Conservation (phyloP, 176 grass and related monocot species). For the Dendrocalamus sinicus region DNA sequence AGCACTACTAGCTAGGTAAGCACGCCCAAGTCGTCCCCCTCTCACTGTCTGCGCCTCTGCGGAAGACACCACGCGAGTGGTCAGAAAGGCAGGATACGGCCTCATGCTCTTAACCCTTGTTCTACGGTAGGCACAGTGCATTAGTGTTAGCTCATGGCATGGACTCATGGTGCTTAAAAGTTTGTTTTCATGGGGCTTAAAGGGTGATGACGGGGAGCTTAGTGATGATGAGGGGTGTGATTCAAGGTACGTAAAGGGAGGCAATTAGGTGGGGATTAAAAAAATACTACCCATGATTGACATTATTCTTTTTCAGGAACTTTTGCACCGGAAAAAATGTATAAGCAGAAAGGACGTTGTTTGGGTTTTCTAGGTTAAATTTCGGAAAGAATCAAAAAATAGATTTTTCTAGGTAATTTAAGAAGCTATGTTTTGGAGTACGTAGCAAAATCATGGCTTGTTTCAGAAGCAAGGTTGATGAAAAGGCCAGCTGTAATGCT, state of each 20-base stretch:
- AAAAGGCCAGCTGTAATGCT: not conserved
- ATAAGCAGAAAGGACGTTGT: not conserved
- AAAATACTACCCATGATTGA: conserved; percentile 31
- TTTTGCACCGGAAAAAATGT: not conserved
- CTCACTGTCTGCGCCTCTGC: not conserved
- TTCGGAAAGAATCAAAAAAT: not conserved
- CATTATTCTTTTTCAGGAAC: not conserved
- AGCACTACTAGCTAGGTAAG: conserved; percentile 3
- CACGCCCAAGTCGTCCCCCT: not conserved
- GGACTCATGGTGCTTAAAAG: conserved; percentile 4
- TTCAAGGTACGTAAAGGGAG: conserved; percentile 52
- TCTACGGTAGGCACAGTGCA: conserved; percentile 38
- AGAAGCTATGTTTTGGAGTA: not conserved
- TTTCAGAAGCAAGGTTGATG: conserved; percentile 20
- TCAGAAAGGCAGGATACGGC: not conserved
- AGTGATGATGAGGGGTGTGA: conserved; percentile 53
- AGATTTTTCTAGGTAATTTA: not conserved
- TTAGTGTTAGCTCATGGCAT: not conserved
- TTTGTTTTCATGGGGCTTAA: conserved; percentile 15
- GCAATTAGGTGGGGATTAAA: conserved; percentile 46
- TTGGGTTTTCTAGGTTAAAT: not conserved
- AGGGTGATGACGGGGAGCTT: conserved; percentile 32
- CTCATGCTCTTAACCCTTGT: conserved; percentile 37
- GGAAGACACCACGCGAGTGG: not conserved
- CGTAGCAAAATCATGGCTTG: not conserved